Conservation (phyloP, 2,329 filamentous ascomycete species). For the Fusarium proliferatum region DNA sequence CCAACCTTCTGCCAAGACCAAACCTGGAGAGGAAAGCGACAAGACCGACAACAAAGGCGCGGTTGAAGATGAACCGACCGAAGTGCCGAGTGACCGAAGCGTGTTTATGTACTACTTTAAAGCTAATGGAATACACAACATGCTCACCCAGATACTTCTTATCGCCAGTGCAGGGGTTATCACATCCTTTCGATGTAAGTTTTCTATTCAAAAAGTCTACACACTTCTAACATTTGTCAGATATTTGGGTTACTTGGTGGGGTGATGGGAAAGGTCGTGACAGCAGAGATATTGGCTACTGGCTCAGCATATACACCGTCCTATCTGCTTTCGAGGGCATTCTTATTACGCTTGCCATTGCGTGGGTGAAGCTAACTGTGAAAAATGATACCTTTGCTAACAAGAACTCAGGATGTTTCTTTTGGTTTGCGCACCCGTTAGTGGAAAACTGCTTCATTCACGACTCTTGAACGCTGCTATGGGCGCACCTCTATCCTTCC, state of each 20-base stretch:
- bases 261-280: slow-evolving; percentile 44
- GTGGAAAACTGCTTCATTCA: slow-evolving; percentile 41
- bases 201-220: background rate
- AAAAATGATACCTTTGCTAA: slow-evolving; percentile 3
- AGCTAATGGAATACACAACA: slow-evolving; percentile 35
- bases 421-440: slow-evolving; percentile 42
- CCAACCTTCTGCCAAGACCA: background rate
- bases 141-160: slow-evolving; percentile 29
- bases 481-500: slow-evolving; percentile 44
- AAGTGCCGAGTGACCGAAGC: slow-evolving; percentile 38
- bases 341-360: slow-evolving; percentile 43
- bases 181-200: slow-evolving; percentile 43
- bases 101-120: slow-evolving; percentile 47
- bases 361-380: slow-evolving; percentile 14
- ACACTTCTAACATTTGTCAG: slow-evolving; percentile 8
- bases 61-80: background rate
- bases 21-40: background rate
- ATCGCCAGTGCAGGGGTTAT: slow-evolving; percentile 34
- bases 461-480: slow-evolving; percentile 43
- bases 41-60: background rate
- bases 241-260: slow-evolving; percentile 49
- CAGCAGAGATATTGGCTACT: slow-evolving; percentile 44
- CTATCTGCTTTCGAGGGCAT: slow-evolving; percentile 42
- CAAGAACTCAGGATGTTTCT: slow-evolving; percentile 35
- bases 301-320: slow-evolving; percentile 45